Evolutionary conservation across 176 grass and related monocot genomes (phyloP).

Genomic region (Tillandsia leiboldiana): DNA sequence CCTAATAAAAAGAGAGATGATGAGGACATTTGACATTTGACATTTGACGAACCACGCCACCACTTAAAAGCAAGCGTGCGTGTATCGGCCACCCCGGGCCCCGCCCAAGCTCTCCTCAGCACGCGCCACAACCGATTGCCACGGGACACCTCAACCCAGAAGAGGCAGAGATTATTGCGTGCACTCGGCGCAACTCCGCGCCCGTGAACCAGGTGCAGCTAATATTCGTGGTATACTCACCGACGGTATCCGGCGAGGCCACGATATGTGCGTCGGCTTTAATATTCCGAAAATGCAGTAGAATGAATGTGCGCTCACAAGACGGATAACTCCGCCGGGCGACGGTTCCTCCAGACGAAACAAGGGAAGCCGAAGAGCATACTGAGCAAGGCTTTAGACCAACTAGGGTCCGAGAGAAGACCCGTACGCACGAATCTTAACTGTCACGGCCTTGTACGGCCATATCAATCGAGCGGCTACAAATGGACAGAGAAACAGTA

Average conservation of each 20-base stretch:
- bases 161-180: too few species aligned
- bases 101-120: not conserved
- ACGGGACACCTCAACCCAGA: not conserved
- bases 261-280: too few species aligned
- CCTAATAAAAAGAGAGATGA: not conserved
- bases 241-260: too few species aligned
- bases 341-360: too few species aligned
- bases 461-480: conserved; percentile 7
- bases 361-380: not conserved
- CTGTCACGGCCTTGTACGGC: not conserved
- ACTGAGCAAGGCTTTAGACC: not conserved
- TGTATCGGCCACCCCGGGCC: too few species aligned
- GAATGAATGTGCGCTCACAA: too few species aligned
- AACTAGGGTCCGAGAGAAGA: not conserved
- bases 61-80: not conserved
- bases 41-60: not conserved
- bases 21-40: not conserved
- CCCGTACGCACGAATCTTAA: conserved; percentile 1
- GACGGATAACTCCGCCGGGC: too few species aligned
- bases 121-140: not conserved
- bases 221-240: too few species aligned
- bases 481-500: not conserved
- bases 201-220: too few species aligned
- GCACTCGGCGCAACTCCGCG: too few species aligned
- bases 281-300: too few species aligned